Conservation (phyloP, 1,284 basidiomycete genomes). For the Boletus sp. region DNA sequence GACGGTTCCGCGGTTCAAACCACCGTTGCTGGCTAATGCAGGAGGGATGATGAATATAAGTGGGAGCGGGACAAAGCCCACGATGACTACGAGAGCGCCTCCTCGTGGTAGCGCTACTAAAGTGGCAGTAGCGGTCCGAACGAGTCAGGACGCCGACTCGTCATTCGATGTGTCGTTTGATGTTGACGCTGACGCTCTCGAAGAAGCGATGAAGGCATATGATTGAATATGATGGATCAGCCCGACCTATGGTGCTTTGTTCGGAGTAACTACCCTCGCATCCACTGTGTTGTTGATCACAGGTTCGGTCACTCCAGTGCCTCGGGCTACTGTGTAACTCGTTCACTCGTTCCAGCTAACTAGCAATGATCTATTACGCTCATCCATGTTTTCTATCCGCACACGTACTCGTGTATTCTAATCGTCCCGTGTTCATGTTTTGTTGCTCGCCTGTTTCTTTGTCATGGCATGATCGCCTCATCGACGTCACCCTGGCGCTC, state of each 20-base stretch:
- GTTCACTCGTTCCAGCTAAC: neutral
- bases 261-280: too few species aligned
- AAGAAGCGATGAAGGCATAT: conserved; percentile 32
- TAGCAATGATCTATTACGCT: conserved; percentile 10
- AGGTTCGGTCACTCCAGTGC: neutral
- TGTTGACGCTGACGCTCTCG: conserved; percentile 26
- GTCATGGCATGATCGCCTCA: too few species aligned
- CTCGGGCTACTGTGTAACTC: neutral
- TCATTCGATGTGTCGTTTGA: conserved; percentile 34
- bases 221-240: conserved; percentile 15
- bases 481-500: too few species aligned
- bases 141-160: conserved; percentile 24
- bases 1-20: conserved; percentile 28
- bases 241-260: too few species aligned
- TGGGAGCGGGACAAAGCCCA: conserved; percentile 3
- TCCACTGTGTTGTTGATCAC: neutral
- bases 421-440: neutral
- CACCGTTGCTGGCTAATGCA: conserved; percentile 23
- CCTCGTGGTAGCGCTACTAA: neutral
- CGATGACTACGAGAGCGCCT: neutral
- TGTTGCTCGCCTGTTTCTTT: neutral
- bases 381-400: conserved; percentile 7
- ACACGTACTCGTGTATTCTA: conserved; percentile 8
- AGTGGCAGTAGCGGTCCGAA: neutral
- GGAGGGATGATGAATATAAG: neutral